Evolutionary conservation across 257 asterid species (phyloP).

Genomic region (Rehmannia glutinosa): DNA sequence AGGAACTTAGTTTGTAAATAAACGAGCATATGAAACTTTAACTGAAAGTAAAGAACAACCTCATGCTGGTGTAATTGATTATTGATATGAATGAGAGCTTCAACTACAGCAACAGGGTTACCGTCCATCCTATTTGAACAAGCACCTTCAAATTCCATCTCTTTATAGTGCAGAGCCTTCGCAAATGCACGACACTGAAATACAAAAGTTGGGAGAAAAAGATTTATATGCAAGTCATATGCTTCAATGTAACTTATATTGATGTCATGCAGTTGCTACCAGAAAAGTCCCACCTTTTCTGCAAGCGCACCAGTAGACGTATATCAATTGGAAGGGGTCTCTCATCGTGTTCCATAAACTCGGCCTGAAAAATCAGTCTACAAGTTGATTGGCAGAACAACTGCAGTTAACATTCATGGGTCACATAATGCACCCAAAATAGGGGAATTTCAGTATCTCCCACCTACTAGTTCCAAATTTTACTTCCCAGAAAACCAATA

Average conservation of each 20-base stretch:
- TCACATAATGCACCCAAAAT: constrained; percentile 11
- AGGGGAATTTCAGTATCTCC: neutral
- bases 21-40: constrained; percentile 3
- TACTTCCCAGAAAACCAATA: constrained; percentile 1
- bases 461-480: constrained; percentile 6
- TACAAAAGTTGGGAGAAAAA: constrained; percentile 25
- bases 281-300: constrained; percentile 59
- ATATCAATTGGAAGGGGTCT: constrained; percentile 97
- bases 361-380: constrained; percentile 63
- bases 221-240: neutral
- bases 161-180: constrained; percentile 96
- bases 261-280: constrained; percentile 11
- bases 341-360: constrained; percentile 99
- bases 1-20: constrained; percentile 4
- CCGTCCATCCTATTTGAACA: constrained; percentile 83
- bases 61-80: constrained; percentile 97
- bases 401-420: constrained; percentile 10
- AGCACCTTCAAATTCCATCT: constrained; percentile 98
- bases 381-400: constrained; percentile 19
- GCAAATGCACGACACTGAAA: constrained; percentile 98
- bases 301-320: constrained; percentile 97
- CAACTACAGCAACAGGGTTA: constrained; percentile 94
- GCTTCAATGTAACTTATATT: neutral
- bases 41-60: constrained; percentile 41
- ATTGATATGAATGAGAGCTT: constrained; percentile 95